Conservation (phyloP, 2,329 filamentous ascomycete genomes). For the Fusarium sp. region DNA sequence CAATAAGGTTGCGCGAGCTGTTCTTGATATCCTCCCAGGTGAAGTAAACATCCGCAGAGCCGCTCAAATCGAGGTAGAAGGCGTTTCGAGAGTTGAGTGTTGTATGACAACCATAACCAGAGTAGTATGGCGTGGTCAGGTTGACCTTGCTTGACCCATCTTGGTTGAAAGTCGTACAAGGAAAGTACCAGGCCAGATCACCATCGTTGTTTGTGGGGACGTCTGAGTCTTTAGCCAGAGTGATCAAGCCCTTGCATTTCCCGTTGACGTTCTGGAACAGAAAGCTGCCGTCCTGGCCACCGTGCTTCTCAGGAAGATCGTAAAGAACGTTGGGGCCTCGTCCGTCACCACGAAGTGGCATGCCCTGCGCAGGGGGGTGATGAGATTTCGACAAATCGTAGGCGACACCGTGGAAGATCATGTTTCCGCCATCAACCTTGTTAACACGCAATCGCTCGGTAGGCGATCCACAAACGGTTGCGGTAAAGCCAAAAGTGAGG, state of each 20-base stretch:
- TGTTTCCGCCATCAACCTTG: slow-evolving; percentile 81
- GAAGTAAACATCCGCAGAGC: slow-evolving; percentile 90
- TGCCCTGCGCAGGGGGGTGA: slow-evolving; percentile 84
- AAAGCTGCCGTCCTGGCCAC: slow-evolving; percentile 94
- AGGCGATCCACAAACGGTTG: slow-evolving; percentile 82
- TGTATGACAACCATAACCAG: slow-evolving; percentile 92
- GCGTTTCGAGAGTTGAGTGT: slow-evolving; percentile 72
- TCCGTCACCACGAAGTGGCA: slow-evolving; percentile 65
- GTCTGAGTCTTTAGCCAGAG: slow-evolving; percentile 73
- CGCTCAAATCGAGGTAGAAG: slow-evolving; percentile 77
- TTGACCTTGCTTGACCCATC: slow-evolving; percentile 88
- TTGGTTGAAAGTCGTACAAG: slow-evolving; percentile 90
- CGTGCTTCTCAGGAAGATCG: slow-evolving; percentile 83
- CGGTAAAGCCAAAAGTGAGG: slow-evolving; percentile 95
- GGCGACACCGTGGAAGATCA: slow-evolving; percentile 95
- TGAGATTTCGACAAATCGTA: slow-evolving; percentile 83
- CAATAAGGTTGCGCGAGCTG: slow-evolving; percentile 85
- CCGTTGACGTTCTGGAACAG: slow-evolving; percentile 99
- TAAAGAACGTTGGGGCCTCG: slow-evolving; percentile 82
- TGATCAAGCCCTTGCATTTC: slow-evolving; percentile 92
- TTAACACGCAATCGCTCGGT: slow-evolving; percentile 82
- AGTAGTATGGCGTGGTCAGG: slow-evolving; percentile 77
- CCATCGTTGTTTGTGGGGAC: slow-evolving; percentile 80
- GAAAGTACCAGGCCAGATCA: slow-evolving; percentile 95
- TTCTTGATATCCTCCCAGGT: slow-evolving; percentile 96